Percentiles rank a stretch among this genome's conserved stretches.
phyloP scores from a whole-genome alignment of 2,329 filamentous ascomycete species.

The Cryphonectria carpinicola region DNA sequence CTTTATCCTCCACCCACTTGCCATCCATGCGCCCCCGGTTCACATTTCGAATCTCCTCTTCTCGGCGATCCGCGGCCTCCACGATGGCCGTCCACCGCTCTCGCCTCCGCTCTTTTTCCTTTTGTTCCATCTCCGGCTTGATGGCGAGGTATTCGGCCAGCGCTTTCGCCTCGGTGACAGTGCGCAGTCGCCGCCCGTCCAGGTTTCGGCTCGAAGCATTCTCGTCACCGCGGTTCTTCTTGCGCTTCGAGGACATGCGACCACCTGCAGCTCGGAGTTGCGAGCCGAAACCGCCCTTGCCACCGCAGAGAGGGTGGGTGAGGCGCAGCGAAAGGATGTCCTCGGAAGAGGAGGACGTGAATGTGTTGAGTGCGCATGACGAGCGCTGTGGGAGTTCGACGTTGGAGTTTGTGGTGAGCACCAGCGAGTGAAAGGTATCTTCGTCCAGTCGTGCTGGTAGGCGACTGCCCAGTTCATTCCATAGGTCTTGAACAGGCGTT shows the following conservation, averaged over 20 bases:
- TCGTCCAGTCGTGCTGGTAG: slow-evolving; percentile 59
- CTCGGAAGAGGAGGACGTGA: slow-evolving; percentile 57
- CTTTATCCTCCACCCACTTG: slow-evolving; percentile 94
- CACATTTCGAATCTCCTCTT: slow-evolving; percentile 81
- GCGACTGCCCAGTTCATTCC: slow-evolving; percentile 62
- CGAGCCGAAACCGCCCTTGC: slow-evolving; percentile 97
- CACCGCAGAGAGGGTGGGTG: slow-evolving; percentile 78
- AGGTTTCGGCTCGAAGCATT: slow-evolving; percentile 92
- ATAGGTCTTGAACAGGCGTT: slow-evolving; percentile 70
- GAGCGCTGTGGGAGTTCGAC: slow-evolving; percentile 65
- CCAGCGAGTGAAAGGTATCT: slow-evolving; percentile 54
- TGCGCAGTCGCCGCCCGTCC: slow-evolving; percentile 86
- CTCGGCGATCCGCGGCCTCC: slow-evolving; percentile 77
- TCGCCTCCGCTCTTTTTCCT: slow-evolving; percentile 84
- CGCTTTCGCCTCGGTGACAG: slow-evolving; percentile 92
- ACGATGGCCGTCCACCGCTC: slow-evolving; percentile 89
- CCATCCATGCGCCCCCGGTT: slow-evolving; percentile 75
- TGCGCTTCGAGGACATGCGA: slow-evolving; percentile 92
- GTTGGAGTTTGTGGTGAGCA: slow-evolving; percentile 83
- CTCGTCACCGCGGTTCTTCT: slow-evolving; percentile 82
- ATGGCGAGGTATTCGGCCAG: slow-evolving; percentile 93
- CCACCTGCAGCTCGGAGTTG: slow-evolving; percentile 95
- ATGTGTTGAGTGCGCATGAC: slow-evolving; percentile 58
- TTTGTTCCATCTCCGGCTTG: slow-evolving; percentile 96
- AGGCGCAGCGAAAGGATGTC: slow-evolving; percentile 83